phyloP scores from a whole-genome alignment of 192 early-diverging fungal genomes.

The Coemansia sp. region DNA sequence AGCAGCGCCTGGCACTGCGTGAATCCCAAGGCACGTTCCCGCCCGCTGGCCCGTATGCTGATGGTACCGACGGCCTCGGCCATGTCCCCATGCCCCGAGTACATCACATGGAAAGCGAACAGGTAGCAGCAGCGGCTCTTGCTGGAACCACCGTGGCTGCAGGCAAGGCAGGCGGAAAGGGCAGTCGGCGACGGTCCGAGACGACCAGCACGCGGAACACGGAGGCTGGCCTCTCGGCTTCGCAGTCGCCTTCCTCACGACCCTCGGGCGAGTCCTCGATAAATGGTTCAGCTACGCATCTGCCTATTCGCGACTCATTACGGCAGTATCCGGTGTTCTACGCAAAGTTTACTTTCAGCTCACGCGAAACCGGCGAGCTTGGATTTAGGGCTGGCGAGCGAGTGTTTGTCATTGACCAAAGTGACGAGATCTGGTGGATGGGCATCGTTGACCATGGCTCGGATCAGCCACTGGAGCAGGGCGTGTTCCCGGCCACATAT shows the following conservation, averaged over 20 bases:
- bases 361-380: conserved; percentile 74
- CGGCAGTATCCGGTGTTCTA: conserved; percentile 61
- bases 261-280: conserved; percentile 42
- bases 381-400: conserved; percentile 67
- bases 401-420: conserved; percentile 74
- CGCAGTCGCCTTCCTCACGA: conserved; percentile 41
- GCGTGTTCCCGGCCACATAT: conserved; percentile 80
- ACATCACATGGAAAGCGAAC: conserved; percentile 34
- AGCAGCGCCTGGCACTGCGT: conserved; percentile 51
- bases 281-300: conserved; percentile 26
- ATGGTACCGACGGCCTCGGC: conserved; percentile 27
- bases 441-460: conserved; percentile 65
- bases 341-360: conserved; percentile 71
- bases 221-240: conserved; percentile 23
- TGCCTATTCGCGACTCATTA: conserved; percentile 56
- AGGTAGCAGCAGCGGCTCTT: conserved; percentile 38
- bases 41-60: conserved; percentile 47
- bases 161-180: conserved; percentile 6
- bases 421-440: conserved; percentile 85
- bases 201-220: conserved; percentile 41
- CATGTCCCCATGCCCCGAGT: conserved; percentile 45
- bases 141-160: conserved; percentile 20
- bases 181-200: conserved; percentile 38
- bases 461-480: conserved; percentile 61
- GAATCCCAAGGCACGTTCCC: conserved; percentile 53